phyloP scores from a whole-genome alignment of 192 early-diverging fungal genomes.

The Entomortierella beljakovae region DNA sequence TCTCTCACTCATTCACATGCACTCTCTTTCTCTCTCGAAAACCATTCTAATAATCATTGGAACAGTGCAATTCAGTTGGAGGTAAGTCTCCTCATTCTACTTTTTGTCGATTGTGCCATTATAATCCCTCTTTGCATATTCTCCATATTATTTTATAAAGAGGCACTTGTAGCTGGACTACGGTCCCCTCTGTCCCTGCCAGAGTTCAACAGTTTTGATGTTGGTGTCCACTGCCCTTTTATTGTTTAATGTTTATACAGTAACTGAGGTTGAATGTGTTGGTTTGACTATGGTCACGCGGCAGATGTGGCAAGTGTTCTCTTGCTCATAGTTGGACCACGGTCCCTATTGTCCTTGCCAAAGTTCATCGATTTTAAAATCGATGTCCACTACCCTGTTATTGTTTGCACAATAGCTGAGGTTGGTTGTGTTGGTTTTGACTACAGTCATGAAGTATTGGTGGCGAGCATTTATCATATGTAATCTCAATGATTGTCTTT shows the following conservation, averaged over 20 bases:
- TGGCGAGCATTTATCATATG: conserved; percentile 3
- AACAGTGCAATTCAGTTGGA: too few species aligned
- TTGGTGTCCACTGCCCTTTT: conserved; percentile 13
- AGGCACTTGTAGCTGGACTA: not conserved
- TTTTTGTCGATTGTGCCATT: too few species aligned
- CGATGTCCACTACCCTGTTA: conserved; percentile 11
- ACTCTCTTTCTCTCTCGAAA: too few species aligned
- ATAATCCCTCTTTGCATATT: too few species aligned
- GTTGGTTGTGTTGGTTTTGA: conserved; percentile 10
- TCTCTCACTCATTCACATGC: too few species aligned
- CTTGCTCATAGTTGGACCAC: not conserved
- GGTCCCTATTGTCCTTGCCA: conserved; percentile 16
- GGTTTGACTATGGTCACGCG: conserved; percentile 17
- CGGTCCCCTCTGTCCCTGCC: conserved; percentile 20
- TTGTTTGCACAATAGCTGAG: conserved; percentile 1
- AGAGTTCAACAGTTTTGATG: conserved; percentile 1
- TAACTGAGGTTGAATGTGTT: not conserved
- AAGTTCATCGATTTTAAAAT: conserved; percentile 5
- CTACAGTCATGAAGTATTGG: conserved; percentile 7
- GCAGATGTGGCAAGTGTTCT: conserved; percentile 4
- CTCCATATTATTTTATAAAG: too few species aligned
- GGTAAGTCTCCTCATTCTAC: too few species aligned
- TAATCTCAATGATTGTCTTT: too few species aligned
- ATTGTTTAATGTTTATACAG: conserved; percentile 1
- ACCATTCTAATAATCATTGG: too few species aligned